phyloP scores from a whole-genome alignment of 257 asterid genomes.

The Coffea eugenioides region DNA sequence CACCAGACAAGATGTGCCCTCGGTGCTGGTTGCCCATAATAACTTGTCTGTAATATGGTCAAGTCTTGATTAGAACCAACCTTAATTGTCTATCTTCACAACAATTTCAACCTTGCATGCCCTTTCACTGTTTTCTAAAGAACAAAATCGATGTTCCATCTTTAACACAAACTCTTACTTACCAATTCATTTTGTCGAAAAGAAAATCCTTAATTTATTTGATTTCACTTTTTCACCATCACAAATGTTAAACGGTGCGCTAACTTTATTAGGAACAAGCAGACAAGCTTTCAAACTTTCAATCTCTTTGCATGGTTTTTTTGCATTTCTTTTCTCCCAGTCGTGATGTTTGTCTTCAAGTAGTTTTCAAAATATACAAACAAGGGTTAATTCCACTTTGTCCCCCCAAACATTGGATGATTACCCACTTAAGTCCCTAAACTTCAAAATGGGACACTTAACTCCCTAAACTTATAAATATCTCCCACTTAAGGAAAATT shows the following conservation, averaged over 20 bases:
- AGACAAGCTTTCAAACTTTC: neutral
- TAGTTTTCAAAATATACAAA: neutral
- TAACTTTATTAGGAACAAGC: neutral
- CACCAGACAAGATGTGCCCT: constrained; percentile 20
- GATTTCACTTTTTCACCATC: neutral
- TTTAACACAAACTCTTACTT: neutral
- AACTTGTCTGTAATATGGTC: constrained; percentile 7
- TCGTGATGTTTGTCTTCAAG: neutral
- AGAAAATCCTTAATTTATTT: neutral
- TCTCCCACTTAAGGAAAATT: no score
- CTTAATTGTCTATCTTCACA: neutral
- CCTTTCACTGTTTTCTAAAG: neutral
- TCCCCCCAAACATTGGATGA: no score
- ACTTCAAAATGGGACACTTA: no score
- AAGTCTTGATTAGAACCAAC: neutral
- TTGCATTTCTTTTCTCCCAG: neutral
- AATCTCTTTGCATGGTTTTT: neutral
- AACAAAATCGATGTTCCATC: neutral
- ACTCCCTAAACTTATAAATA: no score
- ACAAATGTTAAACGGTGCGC: no score
- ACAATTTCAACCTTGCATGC: neutral
- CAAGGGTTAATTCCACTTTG: no score
- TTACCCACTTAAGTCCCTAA: no score
- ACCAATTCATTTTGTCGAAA: neutral
- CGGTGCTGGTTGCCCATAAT: constrained; percentile 11